Evolutionary conservation across 371 early-diverging fungal genomes (phyloP), one percentile per base, ranked within the genome.

Genomic region (Mucor ambiguus): DNA sequence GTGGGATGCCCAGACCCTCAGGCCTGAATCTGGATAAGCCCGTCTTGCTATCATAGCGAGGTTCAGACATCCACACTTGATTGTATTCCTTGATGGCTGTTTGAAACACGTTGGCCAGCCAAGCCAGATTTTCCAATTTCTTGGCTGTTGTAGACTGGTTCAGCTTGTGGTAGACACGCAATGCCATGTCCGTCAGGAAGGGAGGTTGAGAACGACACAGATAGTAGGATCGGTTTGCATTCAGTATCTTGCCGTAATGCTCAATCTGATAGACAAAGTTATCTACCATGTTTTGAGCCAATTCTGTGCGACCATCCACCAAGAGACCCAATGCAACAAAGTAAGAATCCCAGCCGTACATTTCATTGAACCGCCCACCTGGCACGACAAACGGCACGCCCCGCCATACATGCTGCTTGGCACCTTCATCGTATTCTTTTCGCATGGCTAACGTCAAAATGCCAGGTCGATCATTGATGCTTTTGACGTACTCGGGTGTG

Each of bases 291-390:
- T 89, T 87, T 68, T 89, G 87, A 10, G 93, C 93, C 43, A 96
- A 72, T 57, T 93, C 91, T 22, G 90, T 70, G 9, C 90, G 87
- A n/a, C 89, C 90, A 73, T 96, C 95, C 5, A 85, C 84, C 46
- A 95, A 69, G 38, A 97, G 74, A 2, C 96, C 98, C 16, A 96
- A 76, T 0, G 92, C 82, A 67, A 92, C 94, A 81, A 97, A 97
- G 74, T 96, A 96, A 32, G 90, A 90, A 72, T 97, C 97, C 98
- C 97, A 97, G 2, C 97, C 97, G 73, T 97, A 97, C 93, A 95
- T 95, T 78, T 97, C 98, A 73, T 97, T 97, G 80, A 97, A 97
- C 2, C 98, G 84, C 2, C 98, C 98, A n/a, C 98, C 98, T 0
- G 97, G 98, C 2, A 97, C 97, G 18, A 96, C 91, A 72, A 96